Evolutionary conservation across 2,329 filamentous ascomycete genomes (phyloP).

Genomic region (Apiospora hydei): DNA sequence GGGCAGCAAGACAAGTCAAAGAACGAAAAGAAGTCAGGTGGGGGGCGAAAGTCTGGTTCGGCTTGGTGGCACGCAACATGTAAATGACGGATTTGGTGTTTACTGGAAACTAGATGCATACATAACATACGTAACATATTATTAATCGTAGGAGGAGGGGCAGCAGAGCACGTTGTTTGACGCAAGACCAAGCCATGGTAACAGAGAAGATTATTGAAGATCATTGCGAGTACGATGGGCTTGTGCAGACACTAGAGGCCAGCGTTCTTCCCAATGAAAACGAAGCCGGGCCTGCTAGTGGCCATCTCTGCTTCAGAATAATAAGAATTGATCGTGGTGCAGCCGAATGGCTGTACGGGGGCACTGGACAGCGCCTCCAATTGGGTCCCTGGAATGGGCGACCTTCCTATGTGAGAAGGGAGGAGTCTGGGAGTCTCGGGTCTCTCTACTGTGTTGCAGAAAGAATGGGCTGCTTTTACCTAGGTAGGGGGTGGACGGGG

Average conservation of each 20-base stretch:
- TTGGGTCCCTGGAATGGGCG: slow-evolving; percentile 2
- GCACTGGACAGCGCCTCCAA: slow-evolving; percentile 7
- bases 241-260: background rate
- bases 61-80: background rate
- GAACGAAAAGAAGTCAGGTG: background rate
- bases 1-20: background rate
- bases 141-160: background rate
- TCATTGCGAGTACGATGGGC: background rate
- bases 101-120: background rate
- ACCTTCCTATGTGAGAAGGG: slow-evolving; percentile 13
- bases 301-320: slow-evolving; percentile 19
- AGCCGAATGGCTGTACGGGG: background rate
- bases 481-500: background rate
- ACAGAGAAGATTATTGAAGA: slow-evolving; percentile 14
- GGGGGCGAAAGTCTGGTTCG: slow-evolving; percentile 2
- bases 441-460: background rate
- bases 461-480: slow-evolving; percentile 8
- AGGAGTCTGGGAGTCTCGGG: background rate
- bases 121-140: background rate
- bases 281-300: slow-evolving; percentile 7
- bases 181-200: background rate
- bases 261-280: background rate
- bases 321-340: background rate
- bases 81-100: slow-evolving; percentile 4
- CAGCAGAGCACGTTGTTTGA: slow-evolving; percentile 5